phyloP scores from a whole-genome alignment of 345 rosid species.

The Cardamine occulta region DNA sequence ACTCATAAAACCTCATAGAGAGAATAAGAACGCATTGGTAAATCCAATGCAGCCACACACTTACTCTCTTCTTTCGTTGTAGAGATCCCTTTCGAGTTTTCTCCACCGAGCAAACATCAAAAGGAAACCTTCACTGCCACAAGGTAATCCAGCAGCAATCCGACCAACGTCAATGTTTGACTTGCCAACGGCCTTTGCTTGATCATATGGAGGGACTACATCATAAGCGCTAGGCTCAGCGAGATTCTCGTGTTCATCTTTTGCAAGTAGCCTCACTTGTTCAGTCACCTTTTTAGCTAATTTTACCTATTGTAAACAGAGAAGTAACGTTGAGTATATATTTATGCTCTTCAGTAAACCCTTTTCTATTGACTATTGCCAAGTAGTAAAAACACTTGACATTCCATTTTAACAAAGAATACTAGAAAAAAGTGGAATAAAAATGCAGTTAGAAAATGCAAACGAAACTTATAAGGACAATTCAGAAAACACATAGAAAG shows the following conservation, averaged over 20 bases:
- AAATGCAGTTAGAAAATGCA: constrained; percentile 15
- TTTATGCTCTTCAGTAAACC: constrained; percentile 9
- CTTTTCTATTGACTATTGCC: not conserved
- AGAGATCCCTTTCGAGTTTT: constrained; percentile 97
- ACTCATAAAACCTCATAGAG: constrained; percentile 2
- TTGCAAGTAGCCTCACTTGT: constrained; percentile 88
- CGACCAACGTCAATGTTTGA: constrained; percentile 94
- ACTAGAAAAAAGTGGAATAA: not conserved
- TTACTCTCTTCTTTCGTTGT: constrained; percentile 95
- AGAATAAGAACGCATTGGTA: constrained; percentile 14
- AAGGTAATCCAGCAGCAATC: constrained; percentile 98
- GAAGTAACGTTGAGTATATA: constrained; percentile 17
- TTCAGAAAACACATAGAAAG: constrained; percentile 14
- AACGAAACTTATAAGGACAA: not conserved
- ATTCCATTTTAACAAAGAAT: not conserved
- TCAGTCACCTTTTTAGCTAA: constrained; percentile 93
- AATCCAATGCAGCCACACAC: constrained; percentile 38
- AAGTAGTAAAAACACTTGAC: not conserved
- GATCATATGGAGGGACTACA: constrained; percentile 88
- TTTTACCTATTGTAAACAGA: constrained; percentile 55
- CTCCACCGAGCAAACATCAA: constrained; percentile 99
- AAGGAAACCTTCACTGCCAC: constrained; percentile 98
- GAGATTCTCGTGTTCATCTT: constrained; percentile 85
- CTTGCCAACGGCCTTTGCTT: constrained; percentile 99
- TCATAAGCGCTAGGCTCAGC: constrained; percentile 68